Percentiles rank a stretch among this genome's conserved stretches.
These are phyloP conservation scores for Pezicula rhizophila DNA, from an alignment of 2,329 filamentous ascomycete species.

Conservation along the genomic window DNA sequence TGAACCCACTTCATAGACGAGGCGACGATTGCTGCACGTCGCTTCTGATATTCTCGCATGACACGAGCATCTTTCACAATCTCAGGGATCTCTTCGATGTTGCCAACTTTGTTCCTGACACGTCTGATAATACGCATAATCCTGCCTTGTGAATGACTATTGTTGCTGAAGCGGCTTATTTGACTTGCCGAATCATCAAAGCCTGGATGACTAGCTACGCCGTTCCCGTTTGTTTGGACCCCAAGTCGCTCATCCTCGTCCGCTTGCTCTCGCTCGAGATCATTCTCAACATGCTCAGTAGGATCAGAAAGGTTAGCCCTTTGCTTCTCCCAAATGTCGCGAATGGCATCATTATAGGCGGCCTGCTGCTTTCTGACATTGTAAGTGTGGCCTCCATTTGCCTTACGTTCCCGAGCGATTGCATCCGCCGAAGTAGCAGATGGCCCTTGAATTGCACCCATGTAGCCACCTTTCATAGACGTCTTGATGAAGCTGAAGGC, in stretches of 20 bases:
- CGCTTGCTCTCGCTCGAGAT: conserved; percentile 28
- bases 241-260: conserved; percentile 49
- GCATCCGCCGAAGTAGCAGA: conserved; percentile 70
- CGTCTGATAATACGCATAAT: conserved; percentile 71
- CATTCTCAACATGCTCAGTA: conserved; percentile 60
- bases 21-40: conserved; percentile 42
- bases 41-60: conserved; percentile 81
- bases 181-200: conserved; percentile 76
- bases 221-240: conserved; percentile 54
- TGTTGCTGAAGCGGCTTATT: conserved; percentile 64
- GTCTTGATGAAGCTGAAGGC: conserved; percentile 97
- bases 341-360: conserved; percentile 86
- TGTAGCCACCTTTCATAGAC: conserved; percentile 94
- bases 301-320: conserved; percentile 69
- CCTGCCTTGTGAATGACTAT: conserved; percentile 55
- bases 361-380: conserved; percentile 93
- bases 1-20: conserved; percentile 59
- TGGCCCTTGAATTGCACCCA: conserved; percentile 70
- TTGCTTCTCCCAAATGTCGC: conserved; percentile 87
- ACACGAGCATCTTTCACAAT: conserved; percentile 75
- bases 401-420: conserved; percentile 71
- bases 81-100: conserved; percentile 53
- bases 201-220: conserved; percentile 54
- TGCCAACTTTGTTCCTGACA: conserved; percentile 55
- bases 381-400: conserved; percentile 91